Base-by-base conservation (phyloP, 2,329 filamentous ascomycete genomes). In the Colletotrichum lupini region DNA sequence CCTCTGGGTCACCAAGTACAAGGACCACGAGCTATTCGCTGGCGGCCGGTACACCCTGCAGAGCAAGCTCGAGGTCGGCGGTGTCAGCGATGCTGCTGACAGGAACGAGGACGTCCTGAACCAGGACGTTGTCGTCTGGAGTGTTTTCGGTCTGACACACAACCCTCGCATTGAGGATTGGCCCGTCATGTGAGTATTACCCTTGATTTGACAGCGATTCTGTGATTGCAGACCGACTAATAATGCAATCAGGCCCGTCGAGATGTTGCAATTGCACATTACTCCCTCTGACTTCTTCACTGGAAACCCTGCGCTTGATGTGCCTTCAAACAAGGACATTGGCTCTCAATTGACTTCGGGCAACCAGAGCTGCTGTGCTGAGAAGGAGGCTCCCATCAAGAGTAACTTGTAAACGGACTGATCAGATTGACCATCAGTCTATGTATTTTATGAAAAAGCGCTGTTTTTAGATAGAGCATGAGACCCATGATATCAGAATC, bases 141-240 rank as follows among this genome's bases (percentile, higher is more conserved):
- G 86, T 1, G 84, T 86, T 37, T 81, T 82, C 68, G 79, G 88
- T 42, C 85, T 91, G 64, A 90, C 89, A 57, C 89, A 91, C 75
- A 86, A 89, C 32, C 88, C 88, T 1, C 82, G 88, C 6, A 83
- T 87, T 53, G 89, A 91, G 75, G 89, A 91, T 76, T 90, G 89
- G 80, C 88, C 88, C 0, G 87, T 90, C 56, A 91, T 91, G 89
- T 88, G 86, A 6, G 85, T 83, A 19, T 14, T 24, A 19, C 2
- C 1, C 30, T 16, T 42, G 11, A 11, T 56, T 56, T 26, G n/a
- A 4, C 19, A 49, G 26, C 24, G 3, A 5, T 24, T 28, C 12
- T 56, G 26, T 24, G 26, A 28, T 7, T 5, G 11, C 14, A 28
- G 42, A 49, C 19, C 26, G 53, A 56, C 53, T 35, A 0, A 55